Evolutionary conservation across 768 basidiomycete species (phyloP), one percentile per base, ranked within the genome.

Genomic region (Rossbeevera mucosa): DNA sequence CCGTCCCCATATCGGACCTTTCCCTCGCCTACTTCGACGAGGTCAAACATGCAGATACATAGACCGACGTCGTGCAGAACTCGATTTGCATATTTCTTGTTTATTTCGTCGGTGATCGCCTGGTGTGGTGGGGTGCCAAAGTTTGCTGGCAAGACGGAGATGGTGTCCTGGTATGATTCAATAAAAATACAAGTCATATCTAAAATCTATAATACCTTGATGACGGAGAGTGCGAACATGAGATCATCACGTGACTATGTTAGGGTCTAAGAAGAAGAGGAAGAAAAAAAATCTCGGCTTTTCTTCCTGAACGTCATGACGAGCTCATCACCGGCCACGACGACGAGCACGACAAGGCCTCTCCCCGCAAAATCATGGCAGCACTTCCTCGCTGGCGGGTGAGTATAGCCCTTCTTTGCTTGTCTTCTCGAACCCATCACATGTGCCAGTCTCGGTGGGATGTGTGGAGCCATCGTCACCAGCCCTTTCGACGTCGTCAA

Each of bases 401-500:
- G 60, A 66, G 88, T 74, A 8, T 1, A 30, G 18, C 30, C 13
- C 47, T 12, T 2, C 6, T 25, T 2, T 21, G 0, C 5, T 12
- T 47, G 36, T 33, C 3, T 25, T 33, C 44, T n/a, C 48, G n/a
- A 8, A 22, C 59, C 55, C 25, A n/a, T n/a, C n/a, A 56, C 53
- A 31, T 21, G 7, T 13, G 7, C 49, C 50, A 97, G 95, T 20
- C 74, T 97, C 16, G 96, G 95, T 22, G 96, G 94, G 36, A 95
- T 98, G 94, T 91, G 91, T 64, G 96, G 95, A 29, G 94, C 94
- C 16, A 88, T 96, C 53, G 86, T 97, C 3, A 99, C 96, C 0
- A 93, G 92, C 41, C 95, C 96, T 0, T 95, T 99, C 62, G 96
- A 99, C 70, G 93, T 99, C 28, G 94, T 98, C 56, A 98, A 97